Evolutionary conservation across 2,329 filamentous ascomycete species (phyloP).

Genomic region (Lachnellula occidentalis): DNA sequence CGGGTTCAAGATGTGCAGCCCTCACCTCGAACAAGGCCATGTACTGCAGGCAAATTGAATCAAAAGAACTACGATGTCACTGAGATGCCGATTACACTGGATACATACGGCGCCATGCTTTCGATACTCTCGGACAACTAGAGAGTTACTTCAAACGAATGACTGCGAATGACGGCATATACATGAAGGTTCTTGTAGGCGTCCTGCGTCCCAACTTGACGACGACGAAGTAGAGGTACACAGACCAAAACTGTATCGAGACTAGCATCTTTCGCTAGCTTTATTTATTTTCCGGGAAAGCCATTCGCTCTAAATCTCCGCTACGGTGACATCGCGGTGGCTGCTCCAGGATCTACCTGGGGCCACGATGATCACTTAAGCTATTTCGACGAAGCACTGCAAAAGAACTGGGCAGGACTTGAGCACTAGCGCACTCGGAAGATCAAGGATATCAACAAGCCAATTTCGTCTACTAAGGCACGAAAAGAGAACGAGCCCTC

Average conservation of each 20-base stretch:
- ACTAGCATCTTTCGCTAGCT: neutral
- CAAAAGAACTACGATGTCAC: too few species aligned
- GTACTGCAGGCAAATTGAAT: too few species aligned
- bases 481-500: constrained; percentile 96
- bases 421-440: constrained; percentile 97
- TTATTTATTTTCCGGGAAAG: neutral
- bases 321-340: neutral
- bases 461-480: constrained; percentile 53
- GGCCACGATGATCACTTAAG: constrained; percentile 92
- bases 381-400: constrained; percentile 93
- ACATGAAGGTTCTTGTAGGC: neutral
- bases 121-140: too few species aligned
- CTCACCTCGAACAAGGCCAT: too few species aligned
- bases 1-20: too few species aligned
- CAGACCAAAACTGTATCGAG: neutral
- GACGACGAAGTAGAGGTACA: constrained; percentile 1
- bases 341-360: constrained; percentile 2
- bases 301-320: neutral
- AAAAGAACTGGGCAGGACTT: constrained; percentile 97
- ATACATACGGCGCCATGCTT: too few species aligned
- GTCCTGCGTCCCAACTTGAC: neutral
- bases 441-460: constrained; percentile 74
- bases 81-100: too few species aligned
- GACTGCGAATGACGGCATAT: too few species aligned
- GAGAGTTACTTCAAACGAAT: too few species aligned